Conservation (phyloP, 164 flowering plant genomes). For the Annona squamosa region DNA sequence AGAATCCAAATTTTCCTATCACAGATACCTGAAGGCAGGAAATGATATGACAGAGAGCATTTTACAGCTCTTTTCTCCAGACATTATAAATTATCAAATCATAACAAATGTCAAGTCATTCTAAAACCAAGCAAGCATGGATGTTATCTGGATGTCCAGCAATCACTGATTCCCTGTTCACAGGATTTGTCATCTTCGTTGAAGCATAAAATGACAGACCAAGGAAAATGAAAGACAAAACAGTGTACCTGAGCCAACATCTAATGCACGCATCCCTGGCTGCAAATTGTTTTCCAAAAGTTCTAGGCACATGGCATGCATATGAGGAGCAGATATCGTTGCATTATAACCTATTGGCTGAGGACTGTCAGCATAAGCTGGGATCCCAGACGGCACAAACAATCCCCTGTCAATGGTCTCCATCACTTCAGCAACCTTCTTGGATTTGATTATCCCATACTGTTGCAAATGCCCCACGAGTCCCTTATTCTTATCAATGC, state of each 20-base stretch:
- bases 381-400: slow-evolving; percentile 67
- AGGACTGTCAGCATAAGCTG: slow-evolving; percentile 79
- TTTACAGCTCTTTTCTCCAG: too few species aligned
- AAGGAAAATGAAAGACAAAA: background rate
- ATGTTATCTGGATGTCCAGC: too few species aligned
- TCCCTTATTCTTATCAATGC: slow-evolving; percentile 40
- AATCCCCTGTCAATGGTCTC: slow-evolving; percentile 67
- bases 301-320: slow-evolving; percentile 93
- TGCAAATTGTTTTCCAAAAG: slow-evolving; percentile 69
- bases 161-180: background rate
- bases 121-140: too few species aligned
- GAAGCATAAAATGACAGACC: background rate
- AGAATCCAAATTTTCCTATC: too few species aligned
- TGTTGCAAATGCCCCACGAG: slow-evolving; percentile 61
- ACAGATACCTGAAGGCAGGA: too few species aligned
- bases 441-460: slow-evolving; percentile 63
- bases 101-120: too few species aligned
- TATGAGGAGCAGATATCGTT: slow-evolving; percentile 98
- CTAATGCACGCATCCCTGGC: slow-evolving; percentile 94
- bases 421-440: slow-evolving; percentile 82
- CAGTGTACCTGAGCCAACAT: slow-evolving; percentile 82
- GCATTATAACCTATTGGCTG: slow-evolving; percentile 88
- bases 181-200: background rate
- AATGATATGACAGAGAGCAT: too few species aligned
- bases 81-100: too few species aligned